Conservation (phyloP, 345 rosid genomes). For the Passiflora organensis region DNA sequence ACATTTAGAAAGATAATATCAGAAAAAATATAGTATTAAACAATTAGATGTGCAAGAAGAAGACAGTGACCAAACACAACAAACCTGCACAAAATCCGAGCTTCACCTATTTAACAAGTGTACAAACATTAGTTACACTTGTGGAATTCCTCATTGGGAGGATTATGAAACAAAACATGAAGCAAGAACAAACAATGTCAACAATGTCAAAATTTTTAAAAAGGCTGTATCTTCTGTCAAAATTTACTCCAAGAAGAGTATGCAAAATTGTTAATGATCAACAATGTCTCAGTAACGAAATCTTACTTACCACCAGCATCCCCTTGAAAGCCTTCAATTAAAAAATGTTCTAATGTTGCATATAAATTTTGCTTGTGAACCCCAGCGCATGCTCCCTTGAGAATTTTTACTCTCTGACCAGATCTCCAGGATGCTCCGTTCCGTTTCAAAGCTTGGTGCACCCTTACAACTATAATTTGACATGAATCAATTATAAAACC, state of each 20-base stretch:
- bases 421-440: constrained; percentile 44
- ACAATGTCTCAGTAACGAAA: constrained; percentile 1
- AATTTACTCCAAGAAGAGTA: too few species aligned
- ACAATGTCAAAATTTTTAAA: background rate
- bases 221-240: background rate
- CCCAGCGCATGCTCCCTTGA: constrained; percentile 59
- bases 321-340: constrained; percentile 62
- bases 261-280: too few species aligned
- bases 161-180: too few species aligned
- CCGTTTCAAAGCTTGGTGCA: constrained; percentile 42
- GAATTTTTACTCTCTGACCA: constrained; percentile 60
- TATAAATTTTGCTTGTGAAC: constrained; percentile 39
- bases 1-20: background rate
- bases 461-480: constrained; percentile 50
- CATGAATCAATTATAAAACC: background rate
- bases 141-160: too few species aligned
- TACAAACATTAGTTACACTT: background rate
- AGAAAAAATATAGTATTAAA: background rate
- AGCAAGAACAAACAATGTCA: too few species aligned
- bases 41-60: background rate
- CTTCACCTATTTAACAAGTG: constrained; percentile 45
- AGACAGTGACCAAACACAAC: background rate
- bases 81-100: constrained; percentile 73
- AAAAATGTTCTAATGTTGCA: constrained; percentile 59
- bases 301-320: constrained; percentile 61